These are phyloP conservation scores for Calonectria pauciramosa DNA, from an alignment of 2,329 filamentous ascomycete genomes.

Conservation along the genomic window DNA sequence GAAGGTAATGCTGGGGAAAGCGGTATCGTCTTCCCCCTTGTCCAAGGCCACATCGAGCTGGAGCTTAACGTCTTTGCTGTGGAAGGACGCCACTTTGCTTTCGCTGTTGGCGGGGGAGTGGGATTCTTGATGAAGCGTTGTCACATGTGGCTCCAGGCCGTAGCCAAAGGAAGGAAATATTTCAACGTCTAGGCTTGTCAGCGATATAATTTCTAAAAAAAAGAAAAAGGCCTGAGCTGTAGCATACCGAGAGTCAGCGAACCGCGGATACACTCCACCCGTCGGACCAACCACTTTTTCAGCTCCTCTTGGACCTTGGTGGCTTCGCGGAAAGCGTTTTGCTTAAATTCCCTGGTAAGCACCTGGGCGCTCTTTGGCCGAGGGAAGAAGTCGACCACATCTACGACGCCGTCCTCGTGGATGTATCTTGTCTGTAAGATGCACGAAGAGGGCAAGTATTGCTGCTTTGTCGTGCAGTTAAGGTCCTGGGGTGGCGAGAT, in stretches of 20 bases:
- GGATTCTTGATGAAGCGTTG: slow-evolving; percentile 64
- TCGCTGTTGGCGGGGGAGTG: slow-evolving; percentile 55
- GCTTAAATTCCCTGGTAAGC: slow-evolving; percentile 60
- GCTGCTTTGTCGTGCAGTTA: slow-evolving; percentile 79
- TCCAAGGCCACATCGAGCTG: slow-evolving; percentile 79
- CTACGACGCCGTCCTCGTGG: slow-evolving; percentile 80
- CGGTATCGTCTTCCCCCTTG: slow-evolving; percentile 57
- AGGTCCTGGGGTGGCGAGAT: slow-evolving; percentile 69
- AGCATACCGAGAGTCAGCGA: slow-evolving; percentile 68
- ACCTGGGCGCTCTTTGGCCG: slow-evolving; percentile 73
- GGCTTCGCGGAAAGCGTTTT: slow-evolving; percentile 67
- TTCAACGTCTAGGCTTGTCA: slow-evolving; percentile 68
- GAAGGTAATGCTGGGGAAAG: slow-evolving; percentile 68
- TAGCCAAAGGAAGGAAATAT: slow-evolving; percentile 82
- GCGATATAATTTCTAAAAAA: neutral
- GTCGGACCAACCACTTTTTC: slow-evolving; percentile 78
- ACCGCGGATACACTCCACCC: slow-evolving; percentile 81
- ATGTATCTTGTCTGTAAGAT: slow-evolving; percentile 85
- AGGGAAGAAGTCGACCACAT: slow-evolving; percentile 82
- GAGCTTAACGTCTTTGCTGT: slow-evolving; percentile 69
- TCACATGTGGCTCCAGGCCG: slow-evolving; percentile 72
- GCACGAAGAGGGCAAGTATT: slow-evolving; percentile 81
- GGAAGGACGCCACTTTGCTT: slow-evolving; percentile 75
- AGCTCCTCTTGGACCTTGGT: slow-evolving; percentile 70
- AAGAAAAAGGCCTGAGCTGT: neutral